Evolutionary conservation across 345 rosid species (phyloP).

Genomic region (Eucalyptus globulus): DNA sequence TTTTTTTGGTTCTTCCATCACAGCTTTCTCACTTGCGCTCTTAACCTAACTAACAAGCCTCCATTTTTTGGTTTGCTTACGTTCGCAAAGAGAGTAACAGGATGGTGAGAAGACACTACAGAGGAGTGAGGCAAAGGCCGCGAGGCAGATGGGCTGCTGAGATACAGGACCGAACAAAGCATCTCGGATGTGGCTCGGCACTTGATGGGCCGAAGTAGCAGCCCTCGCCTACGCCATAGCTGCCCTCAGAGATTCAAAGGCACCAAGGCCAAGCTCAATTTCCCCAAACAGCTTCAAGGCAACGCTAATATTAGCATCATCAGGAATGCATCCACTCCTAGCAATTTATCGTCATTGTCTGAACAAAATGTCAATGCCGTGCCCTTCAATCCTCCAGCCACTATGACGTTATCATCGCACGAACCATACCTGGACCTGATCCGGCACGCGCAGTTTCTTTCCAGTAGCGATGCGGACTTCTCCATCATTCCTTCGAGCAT

Average conservation of each 20-base stretch:
- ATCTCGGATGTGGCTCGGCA: slow-evolving; percentile 77
- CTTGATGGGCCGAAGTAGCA: slow-evolving; percentile 81
- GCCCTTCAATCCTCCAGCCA: background rate
- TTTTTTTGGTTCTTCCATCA: background rate
- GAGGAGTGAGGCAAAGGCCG: slow-evolving; percentile 90
- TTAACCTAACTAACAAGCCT: background rate
- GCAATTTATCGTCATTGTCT: too few species aligned
- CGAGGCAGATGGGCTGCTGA: slow-evolving; percentile 99
- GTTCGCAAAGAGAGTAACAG: slow-evolving; percentile 15
- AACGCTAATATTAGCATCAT: too few species aligned
- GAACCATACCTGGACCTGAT: slow-evolving; percentile 41
- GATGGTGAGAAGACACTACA: slow-evolving; percentile 46
- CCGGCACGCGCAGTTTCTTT: slow-evolving; percentile 56
- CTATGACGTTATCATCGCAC: slow-evolving; percentile 3
- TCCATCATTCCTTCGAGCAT: slow-evolving; percentile 40
- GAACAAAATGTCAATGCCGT: too few species aligned
- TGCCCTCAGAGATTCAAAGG: slow-evolving; percentile 56
- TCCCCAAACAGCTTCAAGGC: too few species aligned
- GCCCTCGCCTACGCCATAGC: slow-evolving; percentile 72
- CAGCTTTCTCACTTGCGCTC: background rate
- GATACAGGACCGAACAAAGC: slow-evolving; percentile 74
- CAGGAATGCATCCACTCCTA: too few species aligned
- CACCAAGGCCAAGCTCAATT: background rate
- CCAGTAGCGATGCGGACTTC: slow-evolving; percentile 40
- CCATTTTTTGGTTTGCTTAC: background rate